phyloP scores from a whole-genome alignment of 257 asterid genomes.

The Solanum ossicruentum region DNA sequence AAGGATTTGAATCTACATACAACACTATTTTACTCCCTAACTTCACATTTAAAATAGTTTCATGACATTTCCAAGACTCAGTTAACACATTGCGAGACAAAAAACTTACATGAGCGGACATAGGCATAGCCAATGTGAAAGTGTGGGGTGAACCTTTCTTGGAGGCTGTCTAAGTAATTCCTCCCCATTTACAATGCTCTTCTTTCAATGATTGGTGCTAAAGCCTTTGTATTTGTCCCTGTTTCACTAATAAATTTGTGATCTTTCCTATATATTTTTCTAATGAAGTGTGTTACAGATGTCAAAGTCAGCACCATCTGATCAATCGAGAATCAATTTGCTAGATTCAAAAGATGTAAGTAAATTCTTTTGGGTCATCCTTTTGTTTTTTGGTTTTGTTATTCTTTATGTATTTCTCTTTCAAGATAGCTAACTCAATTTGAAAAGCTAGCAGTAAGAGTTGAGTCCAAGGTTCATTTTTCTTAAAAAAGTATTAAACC shows the following conservation, averaged over 20 bases:
- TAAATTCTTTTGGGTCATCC: background rate
- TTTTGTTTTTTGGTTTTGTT: background rate
- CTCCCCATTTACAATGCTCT: background rate
- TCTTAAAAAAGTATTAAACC: background rate
- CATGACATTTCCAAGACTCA: background rate
- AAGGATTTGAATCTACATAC: background rate
- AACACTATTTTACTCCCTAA: background rate
- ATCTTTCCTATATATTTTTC: background rate
- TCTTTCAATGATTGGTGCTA: background rate
- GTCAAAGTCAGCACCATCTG: conserved; percentile 98
- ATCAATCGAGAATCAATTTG: conserved; percentile 86
- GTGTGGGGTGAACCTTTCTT: background rate
- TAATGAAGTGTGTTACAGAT: conserved; percentile 35
- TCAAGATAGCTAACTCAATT: background rate
- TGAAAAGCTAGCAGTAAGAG: background rate
- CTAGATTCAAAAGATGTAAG: conserved; percentile 90
- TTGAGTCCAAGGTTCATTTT: background rate
- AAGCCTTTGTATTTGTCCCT: background rate
- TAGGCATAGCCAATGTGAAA: background rate
- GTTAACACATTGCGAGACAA: background rate
- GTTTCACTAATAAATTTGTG: background rate
- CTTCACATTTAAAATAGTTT: background rate
- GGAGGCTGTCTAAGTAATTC: background rate
- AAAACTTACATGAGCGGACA: background rate
- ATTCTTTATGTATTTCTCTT: background rate